A percentile compares a stretch with the other conserved stretches of the same genome.
These are phyloP conservation scores for Talaromyces sp. DNA, from an alignment of 2,329 filamentous ascomycete genomes.

Conservation along the genomic window DNA sequence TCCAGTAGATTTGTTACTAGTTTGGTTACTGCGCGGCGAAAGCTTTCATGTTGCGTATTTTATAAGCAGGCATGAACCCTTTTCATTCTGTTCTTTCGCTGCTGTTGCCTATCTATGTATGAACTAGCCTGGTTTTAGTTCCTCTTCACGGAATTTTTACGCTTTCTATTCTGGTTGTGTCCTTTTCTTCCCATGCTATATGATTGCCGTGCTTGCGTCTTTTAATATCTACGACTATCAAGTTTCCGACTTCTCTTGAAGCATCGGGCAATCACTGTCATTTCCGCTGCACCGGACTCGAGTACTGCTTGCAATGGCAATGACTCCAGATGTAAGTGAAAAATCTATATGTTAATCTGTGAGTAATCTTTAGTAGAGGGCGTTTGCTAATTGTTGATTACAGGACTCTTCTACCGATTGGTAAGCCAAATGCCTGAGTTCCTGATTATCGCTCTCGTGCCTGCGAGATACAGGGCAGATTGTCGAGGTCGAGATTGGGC, in stretches of 20 bases:
- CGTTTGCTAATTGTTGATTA: not conserved
- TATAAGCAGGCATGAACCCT: conserved; percentile 3
- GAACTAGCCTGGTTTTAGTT: not conserved
- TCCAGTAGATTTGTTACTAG: not conserved
- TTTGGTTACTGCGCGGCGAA: not conserved
- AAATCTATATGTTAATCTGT: not conserved
- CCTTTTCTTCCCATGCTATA: not conserved
- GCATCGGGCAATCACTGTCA: not conserved
- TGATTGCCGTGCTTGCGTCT: not conserved
- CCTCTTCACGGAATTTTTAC: not conserved
- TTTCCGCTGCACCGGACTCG: not conserved
- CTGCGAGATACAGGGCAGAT: too few species aligned
- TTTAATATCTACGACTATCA: too few species aligned
- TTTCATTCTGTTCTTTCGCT: not conserved
- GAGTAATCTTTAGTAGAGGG: not conserved
- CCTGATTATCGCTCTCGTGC: not conserved
- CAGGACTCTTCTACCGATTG: conserved; percentile 19
- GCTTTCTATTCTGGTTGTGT: not conserved
- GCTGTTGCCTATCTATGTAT: not conserved
- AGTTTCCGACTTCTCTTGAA: too few species aligned
- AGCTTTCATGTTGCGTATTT: not conserved
- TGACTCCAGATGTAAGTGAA: conserved; percentile 19
- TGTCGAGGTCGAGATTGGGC: not conserved
- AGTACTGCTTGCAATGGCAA: conserved; percentile 12
- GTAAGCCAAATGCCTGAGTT: conserved; percentile 7